A percentile compares a stretch with the other conserved stretches of the same genome.
These are phyloP conservation scores for Heliosperma pusillum DNA, from an alignment of 148 eudicot species.

Conservation along the genomic window DNA sequence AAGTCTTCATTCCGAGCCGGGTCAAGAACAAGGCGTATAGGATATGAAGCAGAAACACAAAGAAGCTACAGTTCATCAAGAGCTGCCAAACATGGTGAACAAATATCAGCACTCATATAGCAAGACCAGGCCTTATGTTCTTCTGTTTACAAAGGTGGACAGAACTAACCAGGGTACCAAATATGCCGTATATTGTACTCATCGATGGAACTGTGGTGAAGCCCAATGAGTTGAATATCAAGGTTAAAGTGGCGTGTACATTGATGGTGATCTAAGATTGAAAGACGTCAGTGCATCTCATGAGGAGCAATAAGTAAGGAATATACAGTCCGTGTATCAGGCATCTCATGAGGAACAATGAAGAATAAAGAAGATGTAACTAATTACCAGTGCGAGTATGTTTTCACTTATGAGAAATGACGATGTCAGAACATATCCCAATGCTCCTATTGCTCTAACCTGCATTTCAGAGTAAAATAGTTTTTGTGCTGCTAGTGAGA, in stretches of 20 bases:
- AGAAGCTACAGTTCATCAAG: constrained; percentile 67
- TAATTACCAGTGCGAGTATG: constrained; percentile 79
- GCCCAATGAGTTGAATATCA: constrained; percentile 58
- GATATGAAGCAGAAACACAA: constrained; percentile 80
- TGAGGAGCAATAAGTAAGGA: too few species aligned
- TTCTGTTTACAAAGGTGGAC: not conserved
- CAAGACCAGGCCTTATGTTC: not conserved
- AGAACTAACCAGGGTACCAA: constrained; percentile 67
- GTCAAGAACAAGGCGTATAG: constrained; percentile 70
- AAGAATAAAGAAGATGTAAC: not conserved
- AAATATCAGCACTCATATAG: constrained; percentile 6
- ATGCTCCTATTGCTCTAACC: constrained; percentile 79
- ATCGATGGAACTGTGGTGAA: constrained; percentile 67
- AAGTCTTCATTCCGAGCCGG: constrained; percentile 71
- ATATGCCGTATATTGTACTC: constrained; percentile 62
- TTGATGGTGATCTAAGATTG: constrained; percentile 69
- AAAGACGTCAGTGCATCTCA: constrained; percentile 1
- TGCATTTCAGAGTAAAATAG: constrained; percentile 26
- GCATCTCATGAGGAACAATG: not conserved
- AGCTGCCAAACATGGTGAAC: constrained; percentile 42
- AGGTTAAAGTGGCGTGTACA: constrained; percentile 70
- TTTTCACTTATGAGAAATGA: constrained; percentile 90
- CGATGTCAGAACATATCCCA: constrained; percentile 68
- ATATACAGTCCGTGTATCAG: not conserved
- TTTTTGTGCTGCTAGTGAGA: not conserved